Conservation (phyloP, 192 early-diverging fungal species). For the Linnemannia elongata region DNA sequence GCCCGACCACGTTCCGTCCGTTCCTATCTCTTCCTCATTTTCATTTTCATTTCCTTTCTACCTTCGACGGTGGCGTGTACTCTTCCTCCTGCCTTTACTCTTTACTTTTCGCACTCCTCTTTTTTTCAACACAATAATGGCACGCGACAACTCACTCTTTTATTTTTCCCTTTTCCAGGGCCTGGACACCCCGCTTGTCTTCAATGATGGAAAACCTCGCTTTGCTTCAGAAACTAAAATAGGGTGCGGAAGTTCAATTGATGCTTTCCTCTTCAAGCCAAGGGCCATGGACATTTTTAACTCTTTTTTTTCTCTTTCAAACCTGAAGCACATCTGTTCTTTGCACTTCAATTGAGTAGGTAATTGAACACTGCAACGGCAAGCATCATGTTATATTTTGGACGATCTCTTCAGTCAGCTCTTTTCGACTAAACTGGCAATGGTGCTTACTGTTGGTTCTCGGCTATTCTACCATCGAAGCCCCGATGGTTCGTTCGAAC, state of each 20-base stretch:
- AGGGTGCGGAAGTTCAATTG: constrained; percentile 1
- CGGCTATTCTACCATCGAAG: background rate
- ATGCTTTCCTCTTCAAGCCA: background rate
- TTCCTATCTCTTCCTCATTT: background rate
- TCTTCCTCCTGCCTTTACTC: background rate
- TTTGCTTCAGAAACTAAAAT: background rate
- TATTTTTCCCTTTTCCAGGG: background rate
- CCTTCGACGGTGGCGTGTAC: background rate
- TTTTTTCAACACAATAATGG: background rate
- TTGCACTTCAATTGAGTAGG: background rate
- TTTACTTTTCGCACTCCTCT: background rate
- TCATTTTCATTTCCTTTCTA: background rate
- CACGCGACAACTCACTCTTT: background rate
- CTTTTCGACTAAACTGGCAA: background rate
- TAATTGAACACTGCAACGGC: too few relatives aligned
- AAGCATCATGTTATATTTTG: background rate
- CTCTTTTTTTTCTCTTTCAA: background rate
- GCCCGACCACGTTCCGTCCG: background rate
- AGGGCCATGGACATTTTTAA: background rate
- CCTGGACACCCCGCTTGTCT: background rate
- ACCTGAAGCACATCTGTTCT: background rate
- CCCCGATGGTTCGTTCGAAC: background rate
- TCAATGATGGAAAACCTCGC: background rate
- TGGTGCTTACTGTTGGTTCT: background rate
- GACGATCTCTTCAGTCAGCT: background rate